Evolutionary conservation across 2,329 filamentous ascomycete species (phyloP), one percentile per base, ranked within the genome.

Genomic region (Sclerotinia borealis): DNA sequence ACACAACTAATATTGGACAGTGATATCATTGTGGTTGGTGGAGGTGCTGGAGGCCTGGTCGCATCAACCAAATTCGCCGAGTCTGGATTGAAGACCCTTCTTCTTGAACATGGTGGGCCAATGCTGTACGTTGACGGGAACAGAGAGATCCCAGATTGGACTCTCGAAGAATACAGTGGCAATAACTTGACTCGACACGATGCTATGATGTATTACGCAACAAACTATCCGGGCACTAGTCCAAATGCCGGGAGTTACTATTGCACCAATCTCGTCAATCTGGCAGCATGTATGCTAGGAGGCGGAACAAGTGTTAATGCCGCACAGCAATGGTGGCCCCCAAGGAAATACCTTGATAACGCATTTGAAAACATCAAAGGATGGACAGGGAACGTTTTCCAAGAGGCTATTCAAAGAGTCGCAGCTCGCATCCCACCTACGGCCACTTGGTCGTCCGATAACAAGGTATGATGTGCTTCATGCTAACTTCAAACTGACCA

Each of bases 211-310:
- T 45, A 45, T 9, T 56, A 56, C 11, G 8, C 10, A 1, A 13
- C 11, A 22, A 56, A 56, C 54, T 56, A 56, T 31, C 54, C 54
- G 5, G 54, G 54, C 11, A 41, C 54, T 15, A 19, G n/a, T 51
- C 36, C 52, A 31, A 56, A 31, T 34, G 37, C 54, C 17, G 11
- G 25, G 11, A 31, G 25, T 41, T 56, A 56, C 29, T 56, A 56
- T 37, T 56, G 54, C 29, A 29, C 15, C 17, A 43, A 41, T 31
- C 19, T 56, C 19, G 15, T 22, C 3, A 56, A 43, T 43, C 27
- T 56, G 5, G 54, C 54, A 43, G 25, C 54, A 15, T 56, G 54
- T 56, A 56, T 56, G 54, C 54, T 56, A n/a, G 54, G 54, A 41
- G 54, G 54, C 9, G 54, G 54, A 56, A 56, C 54, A 9, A 31